Conservation (phyloP, 768 basidiomycete genomes). For the Tylopilus felleus region DNA sequence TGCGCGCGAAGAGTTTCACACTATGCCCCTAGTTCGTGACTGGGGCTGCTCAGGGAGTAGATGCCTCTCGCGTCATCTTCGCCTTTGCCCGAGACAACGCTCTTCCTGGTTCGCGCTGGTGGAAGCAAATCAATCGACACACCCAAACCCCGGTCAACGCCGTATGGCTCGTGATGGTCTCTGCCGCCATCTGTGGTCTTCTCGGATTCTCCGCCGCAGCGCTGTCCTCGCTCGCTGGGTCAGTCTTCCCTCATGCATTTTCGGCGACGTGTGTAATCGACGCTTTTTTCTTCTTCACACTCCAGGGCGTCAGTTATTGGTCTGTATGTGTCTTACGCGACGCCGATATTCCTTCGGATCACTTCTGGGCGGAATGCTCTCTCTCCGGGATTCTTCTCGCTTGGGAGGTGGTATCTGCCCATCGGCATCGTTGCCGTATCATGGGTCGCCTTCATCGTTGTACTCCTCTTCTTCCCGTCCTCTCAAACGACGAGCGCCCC, state of each 20-base stretch:
- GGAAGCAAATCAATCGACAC: slow-evolving; percentile 56
- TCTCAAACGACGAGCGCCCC: slow-evolving; percentile 37
- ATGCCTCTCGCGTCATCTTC: slow-evolving; percentile 72
- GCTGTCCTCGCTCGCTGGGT: slow-evolving; percentile 67
- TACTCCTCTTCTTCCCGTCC: slow-evolving; percentile 58
- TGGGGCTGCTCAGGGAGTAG: slow-evolving; percentile 70
- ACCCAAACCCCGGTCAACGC: slow-evolving; percentile 74
- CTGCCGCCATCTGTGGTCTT: slow-evolving; percentile 55
- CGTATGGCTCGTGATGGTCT: slow-evolving; percentile 67
- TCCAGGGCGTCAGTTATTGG: slow-evolving; percentile 67
- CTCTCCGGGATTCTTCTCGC: slow-evolving; percentile 54
- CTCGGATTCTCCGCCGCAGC: slow-evolving; percentile 65
- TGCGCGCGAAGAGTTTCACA: neutral
- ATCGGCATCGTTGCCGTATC: slow-evolving; percentile 58
- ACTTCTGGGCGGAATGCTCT: slow-evolving; percentile 62
- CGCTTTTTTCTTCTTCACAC: neutral
- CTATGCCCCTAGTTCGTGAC: slow-evolving; percentile 52
- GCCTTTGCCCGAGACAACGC: slow-evolving; percentile 75
- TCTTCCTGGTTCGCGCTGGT: slow-evolving; percentile 66
- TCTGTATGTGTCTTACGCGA: slow-evolving; percentile 60
- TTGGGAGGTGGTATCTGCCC: slow-evolving; percentile 60
- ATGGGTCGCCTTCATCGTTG: slow-evolving; percentile 62
- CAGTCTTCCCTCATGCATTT: slow-evolving; percentile 8
- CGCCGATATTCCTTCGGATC: slow-evolving; percentile 68
- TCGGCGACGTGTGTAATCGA: neutral